These are phyloP conservation scores for Carex littledalei DNA, from an alignment of 176 grass and related monocot genomes.

Conservation along the genomic window DNA sequence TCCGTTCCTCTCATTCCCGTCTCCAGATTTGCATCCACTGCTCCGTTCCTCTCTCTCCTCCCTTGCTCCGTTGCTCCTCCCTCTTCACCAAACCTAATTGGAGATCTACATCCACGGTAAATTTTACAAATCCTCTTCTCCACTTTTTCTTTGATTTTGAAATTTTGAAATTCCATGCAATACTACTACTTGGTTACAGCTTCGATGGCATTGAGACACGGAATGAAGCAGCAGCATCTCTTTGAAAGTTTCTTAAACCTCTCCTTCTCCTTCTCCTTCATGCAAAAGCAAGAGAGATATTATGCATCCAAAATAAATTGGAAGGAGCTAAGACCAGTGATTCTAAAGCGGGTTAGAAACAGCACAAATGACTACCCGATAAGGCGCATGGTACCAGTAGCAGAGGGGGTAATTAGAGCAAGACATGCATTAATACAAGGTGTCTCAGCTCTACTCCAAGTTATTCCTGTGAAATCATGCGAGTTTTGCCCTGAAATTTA, in stretches of 20 bases:
- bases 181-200: neutral
- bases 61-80: no score
- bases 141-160: no score
- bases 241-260: slow-evolving; percentile 26
- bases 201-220: slow-evolving; percentile 39
- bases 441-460: slow-evolving; percentile 46
- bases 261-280: neutral
- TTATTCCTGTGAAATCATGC: slow-evolving; percentile 67
- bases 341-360: slow-evolving; percentile 68
- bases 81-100: no score
- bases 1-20: no score
- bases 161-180: neutral
- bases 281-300: slow-evolving; percentile 34
- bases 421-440: slow-evolving; percentile 47
- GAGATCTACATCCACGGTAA: no score
- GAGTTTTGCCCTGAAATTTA: slow-evolving; percentile 84
- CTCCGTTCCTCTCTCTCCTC: no score
- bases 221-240: slow-evolving; percentile 19
- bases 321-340: slow-evolving; percentile 80
- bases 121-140: no score
- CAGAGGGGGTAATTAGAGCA: slow-evolving; percentile 53
- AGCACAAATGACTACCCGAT: slow-evolving; percentile 68
- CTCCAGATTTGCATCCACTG: no score
- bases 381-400: slow-evolving; percentile 64
- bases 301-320: slow-evolving; percentile 62